These are phyloP conservation scores for Penicillium riverlandense DNA, from an alignment of 495 filamentous ascomycete species.

Conservation along the genomic window DNA sequence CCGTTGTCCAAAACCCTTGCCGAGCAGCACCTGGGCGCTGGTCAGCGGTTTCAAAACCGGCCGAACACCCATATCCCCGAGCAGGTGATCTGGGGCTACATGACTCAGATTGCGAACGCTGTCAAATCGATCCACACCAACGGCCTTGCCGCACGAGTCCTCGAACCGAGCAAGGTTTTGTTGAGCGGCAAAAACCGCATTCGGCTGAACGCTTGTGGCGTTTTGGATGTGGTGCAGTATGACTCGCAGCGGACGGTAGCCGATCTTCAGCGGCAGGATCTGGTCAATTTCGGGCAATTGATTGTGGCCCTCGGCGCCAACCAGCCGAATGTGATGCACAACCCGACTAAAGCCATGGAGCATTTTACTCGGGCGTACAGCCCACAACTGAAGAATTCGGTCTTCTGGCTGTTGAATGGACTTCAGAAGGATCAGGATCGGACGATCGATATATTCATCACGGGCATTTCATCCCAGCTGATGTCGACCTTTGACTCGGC, in stretches of 20 bases:
- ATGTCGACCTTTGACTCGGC: slow-evolving; percentile 63
- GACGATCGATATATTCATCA: slow-evolving; percentile 69
- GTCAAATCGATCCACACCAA: slow-evolving; percentile 77
- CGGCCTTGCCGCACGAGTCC: slow-evolving; percentile 73
- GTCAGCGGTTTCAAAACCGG: slow-evolving; percentile 44
- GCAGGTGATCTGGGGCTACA: slow-evolving; percentile 80
- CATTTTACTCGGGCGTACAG: slow-evolving; percentile 66
- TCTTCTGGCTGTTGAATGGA: slow-evolving; percentile 66
- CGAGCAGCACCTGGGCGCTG: slow-evolving; percentile 68
- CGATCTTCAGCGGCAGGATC: slow-evolving; percentile 81
- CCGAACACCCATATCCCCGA: slow-evolving; percentile 56
- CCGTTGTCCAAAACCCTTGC: slow-evolving; percentile 83
- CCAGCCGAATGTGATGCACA: slow-evolving; percentile 47
- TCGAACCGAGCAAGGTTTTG: slow-evolving; percentile 80
- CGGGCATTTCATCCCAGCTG: slow-evolving; percentile 65
- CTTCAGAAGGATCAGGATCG: slow-evolving; percentile 46
- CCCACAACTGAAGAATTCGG: slow-evolving; percentile 61
- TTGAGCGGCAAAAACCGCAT: slow-evolving; percentile 65
- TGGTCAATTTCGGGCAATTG: slow-evolving; percentile 77
- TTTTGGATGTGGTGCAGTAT: slow-evolving; percentile 79
- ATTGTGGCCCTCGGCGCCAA: slow-evolving; percentile 71
- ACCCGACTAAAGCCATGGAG: slow-evolving; percentile 58
- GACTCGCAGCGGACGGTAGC: slow-evolving; percentile 56
- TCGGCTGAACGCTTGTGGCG: slow-evolving; percentile 78
- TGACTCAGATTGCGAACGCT: slow-evolving; percentile 85